Evolutionary conservation across 2,329 filamentous ascomycete genomes (phyloP).

Genomic region (Arthrobotrys conoides): DNA sequence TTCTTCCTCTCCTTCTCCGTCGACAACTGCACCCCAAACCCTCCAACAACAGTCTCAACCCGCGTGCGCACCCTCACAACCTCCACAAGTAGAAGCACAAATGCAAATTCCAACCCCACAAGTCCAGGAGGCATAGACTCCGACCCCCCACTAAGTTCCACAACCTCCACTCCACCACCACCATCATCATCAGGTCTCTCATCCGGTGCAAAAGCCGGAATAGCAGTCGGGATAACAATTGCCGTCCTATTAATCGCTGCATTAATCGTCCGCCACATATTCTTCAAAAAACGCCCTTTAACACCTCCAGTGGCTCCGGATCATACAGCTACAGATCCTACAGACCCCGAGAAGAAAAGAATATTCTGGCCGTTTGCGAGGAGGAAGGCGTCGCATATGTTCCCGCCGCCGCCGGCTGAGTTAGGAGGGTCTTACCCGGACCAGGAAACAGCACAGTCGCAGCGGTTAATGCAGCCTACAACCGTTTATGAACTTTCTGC

Average conservation of each 20-base stretch:
- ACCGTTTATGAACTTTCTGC: constrained; percentile 43
- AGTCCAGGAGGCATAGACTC: constrained; percentile 7
- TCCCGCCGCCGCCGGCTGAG: constrained; percentile 39
- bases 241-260: constrained; percentile 13
- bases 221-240: constrained; percentile 49
- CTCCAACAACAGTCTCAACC: constrained; percentile 40
- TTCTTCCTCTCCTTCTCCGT: constrained; percentile 50
- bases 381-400: constrained; percentile 36
- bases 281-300: constrained; percentile 16
- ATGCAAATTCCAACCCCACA: background rate
- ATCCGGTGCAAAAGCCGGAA: constrained; percentile 41
- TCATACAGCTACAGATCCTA: constrained; percentile 26
- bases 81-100: background rate
- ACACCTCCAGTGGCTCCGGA: constrained; percentile 42
- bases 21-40: constrained; percentile 35
- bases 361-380: constrained; percentile 28
- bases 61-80: constrained; percentile 32
- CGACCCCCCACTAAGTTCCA: background rate
- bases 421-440: constrained; percentile 35
- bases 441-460: background rate
- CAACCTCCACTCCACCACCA: constrained; percentile 1
- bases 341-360: constrained; percentile 10
- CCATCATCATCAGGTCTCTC: constrained; percentile 35
- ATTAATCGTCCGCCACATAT: constrained; percentile 17
- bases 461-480: background rate